Evolutionary conservation across 352 stramenopile species (phyloP), one percentile per base, ranked within the genome.

Genomic region (Globisporangium abappressorium): DNA sequence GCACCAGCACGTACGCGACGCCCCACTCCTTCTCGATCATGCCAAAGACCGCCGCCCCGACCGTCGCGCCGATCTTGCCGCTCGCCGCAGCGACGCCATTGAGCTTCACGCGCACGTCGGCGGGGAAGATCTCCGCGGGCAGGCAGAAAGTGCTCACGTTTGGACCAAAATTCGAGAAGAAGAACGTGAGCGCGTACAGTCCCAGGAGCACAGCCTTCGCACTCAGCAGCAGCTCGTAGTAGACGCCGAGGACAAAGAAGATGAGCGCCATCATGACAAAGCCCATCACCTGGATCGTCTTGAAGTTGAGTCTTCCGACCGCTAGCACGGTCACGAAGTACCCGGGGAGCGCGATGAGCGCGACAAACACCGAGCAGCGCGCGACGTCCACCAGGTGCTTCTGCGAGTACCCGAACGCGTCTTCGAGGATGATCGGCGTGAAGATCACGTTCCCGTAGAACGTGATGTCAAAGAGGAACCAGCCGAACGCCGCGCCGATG

Each of bases 361-460:
- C 84, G 57, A 94, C 85, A 15, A 95, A 58, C 18, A 92, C 66
- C 41, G 83, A 91, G 71, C 85, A 91, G 2, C 78, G 76, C 22
- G 84, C 77, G 11, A 92, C 79, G 59, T 90, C 76, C 1, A 71
- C 71, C 46, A 90, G 71, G 64, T 88, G 81, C 53, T 78, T 79
- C 33, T 80, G 84, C 54, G 85, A 77, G 64, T 82, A 83, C 4
- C 74, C 82, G 54, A 85, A 91, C 8, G 83, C 85, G 66, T 90
- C 84, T 62, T 91, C 71, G 9, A 96, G 58, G 63, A 96, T 91
- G 51, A 91, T 87, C 2, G 88, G 85, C 47, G 86, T 93, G 71
- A 97, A 97, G 65, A 97, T 84, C 49, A 93, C 75, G 69, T 97
- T 96, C 38, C 84, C 90, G 70, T 97, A 97, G 57, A 96, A 97